Evolutionary conservation across 192 early-diverging fungal genomes (phyloP), one percentile per base, ranked within the genome.

Genomic region (Tieghemiomyces parasiticus): DNA sequence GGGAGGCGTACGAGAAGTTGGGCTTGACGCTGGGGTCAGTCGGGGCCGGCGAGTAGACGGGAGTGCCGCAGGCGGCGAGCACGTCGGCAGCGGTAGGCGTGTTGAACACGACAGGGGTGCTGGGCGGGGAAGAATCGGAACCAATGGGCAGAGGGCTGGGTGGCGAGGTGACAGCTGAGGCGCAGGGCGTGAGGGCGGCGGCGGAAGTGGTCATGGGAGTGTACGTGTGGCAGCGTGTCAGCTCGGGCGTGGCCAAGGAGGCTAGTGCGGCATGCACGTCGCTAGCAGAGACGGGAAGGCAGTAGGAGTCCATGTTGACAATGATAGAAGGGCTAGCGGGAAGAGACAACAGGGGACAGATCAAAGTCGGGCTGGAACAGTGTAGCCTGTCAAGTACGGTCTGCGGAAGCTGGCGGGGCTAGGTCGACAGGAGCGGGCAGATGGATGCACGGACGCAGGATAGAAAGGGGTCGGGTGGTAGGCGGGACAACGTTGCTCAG

Each of bases 1-100:
- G 59, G 12, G 78, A 76, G 1, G 81, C 81, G 64, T 88, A 88
- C 9, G 82, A 78, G 61, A 78, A 78, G 46, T 81, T 70, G 26
- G 85, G 85, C 61, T 85, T 85, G 4, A 33, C 35, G 26, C 26
- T 58, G 33, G 55, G 55, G 33, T 58, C 55, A 16, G 55, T 58
- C 19, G 26, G 26, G 19, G 32, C 35, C 22, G 55, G n/a, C 34
- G 34, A 35, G 55, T 58, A 58, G 28, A 58, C 33, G 16, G 55
- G 55, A 20, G 35, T 34, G 32, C 33, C n/a, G 33, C 12, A 10
- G 35, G 55, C 2, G 32, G 55, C 32, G 22, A 58, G 19, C 1
- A 20, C 55, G 28, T 54, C 33, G 22, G 38, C 16, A 16, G 6
- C 8, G 38, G 16, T 42, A 42, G 38, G 38, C 16, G 8, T 10